These are phyloP conservation scores for Cyclaneusma minus DNA, from an alignment of 2,329 filamentous ascomycete species.

Conservation along the genomic window DNA sequence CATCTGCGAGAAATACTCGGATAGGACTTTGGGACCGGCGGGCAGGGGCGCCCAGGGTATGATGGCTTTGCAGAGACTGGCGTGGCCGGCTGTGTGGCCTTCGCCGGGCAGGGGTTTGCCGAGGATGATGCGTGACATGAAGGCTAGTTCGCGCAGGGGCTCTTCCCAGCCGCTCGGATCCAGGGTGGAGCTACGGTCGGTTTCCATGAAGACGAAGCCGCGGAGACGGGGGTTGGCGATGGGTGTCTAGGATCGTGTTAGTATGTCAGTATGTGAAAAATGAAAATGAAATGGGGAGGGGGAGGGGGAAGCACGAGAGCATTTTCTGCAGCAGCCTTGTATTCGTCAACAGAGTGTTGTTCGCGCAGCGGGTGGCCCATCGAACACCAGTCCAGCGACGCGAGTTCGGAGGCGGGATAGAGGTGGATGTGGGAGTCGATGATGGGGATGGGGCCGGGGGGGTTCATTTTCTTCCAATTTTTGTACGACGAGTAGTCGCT, in stretches of 20 bases:
- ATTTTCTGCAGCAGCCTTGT: conserved; percentile 12
- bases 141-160: conserved; percentile 58
- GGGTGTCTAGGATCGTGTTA: too few species aligned
- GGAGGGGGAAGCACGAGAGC: too few species aligned
- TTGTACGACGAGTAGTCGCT: too few species aligned
- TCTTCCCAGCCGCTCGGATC: conserved; percentile 45
- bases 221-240: conserved; percentile 27
- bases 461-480: too few species aligned
- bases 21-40: conserved; percentile 41
- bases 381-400: conserved; percentile 54
- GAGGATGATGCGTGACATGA: conserved; percentile 48
- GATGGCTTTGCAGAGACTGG: conserved; percentile 46
- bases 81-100: conserved; percentile 36
- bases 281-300: too few species aligned
- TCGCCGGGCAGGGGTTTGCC: conserved; percentile 40
- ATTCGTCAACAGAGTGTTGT: conserved; percentile 16
- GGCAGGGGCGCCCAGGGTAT: conserved; percentile 80
- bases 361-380: conserved; percentile 31
- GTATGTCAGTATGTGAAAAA: too few species aligned
- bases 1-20: conserved; percentile 47
- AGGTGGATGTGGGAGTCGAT: conserved; percentile 90
- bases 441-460: too few species aligned
- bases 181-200: conserved; percentile 54
- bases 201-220: conserved; percentile 74
- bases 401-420: conserved; percentile 53